Base-by-base conservation (phyloP, 306 rosid genomes). In the Notholithocarpus densiflorus region DNA sequence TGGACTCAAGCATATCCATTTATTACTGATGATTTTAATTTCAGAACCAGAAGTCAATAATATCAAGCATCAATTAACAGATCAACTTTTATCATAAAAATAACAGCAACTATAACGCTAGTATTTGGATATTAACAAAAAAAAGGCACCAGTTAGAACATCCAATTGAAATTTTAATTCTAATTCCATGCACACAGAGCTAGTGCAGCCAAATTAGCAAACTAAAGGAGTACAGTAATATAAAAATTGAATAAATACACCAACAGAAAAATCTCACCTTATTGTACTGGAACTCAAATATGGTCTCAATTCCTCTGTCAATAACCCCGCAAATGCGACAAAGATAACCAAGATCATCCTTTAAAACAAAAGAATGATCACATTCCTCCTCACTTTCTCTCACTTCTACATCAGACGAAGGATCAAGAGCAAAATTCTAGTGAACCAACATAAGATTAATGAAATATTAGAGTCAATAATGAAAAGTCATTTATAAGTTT, bases 341-440 rank as follows among this genome's bases (percentile, higher is more conserved):
- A 80, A 93, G 98, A 79, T 89, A 89, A 56, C 99, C 99, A 80
- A 93, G 75, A 80, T 95, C 99, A 45, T 95, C 99, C 86, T 91
- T 95, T 60, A 95, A 86, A 82, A 95, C 84, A 75, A 83, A 95
- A 83, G 96, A 91, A 82, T 95, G 99, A 76, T 95, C 96, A 59
- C 99, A 95, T 80, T 84, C 90, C 9, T 72, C 79, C 66, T 24
- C 86, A n/a, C 56, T 90, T 74, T 88, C 81, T 71, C 56, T 74
- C 9, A 0, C 78, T 74, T 79, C 84, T 72, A 86, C 91, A 26
- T 88, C 89, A 2, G 79, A 54, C 31, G 62, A 80, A 78, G 88
- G 87, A 80, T 87, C 84, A 59, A 18, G 78, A 26, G 89, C 76
- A 75, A 55, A 84, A 78, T 90, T 96, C 99, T 92, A 74, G 79